phyloP scores from a whole-genome alignment of 805 yeast genomes.

The Hanseniaspora occidentalis region DNA sequence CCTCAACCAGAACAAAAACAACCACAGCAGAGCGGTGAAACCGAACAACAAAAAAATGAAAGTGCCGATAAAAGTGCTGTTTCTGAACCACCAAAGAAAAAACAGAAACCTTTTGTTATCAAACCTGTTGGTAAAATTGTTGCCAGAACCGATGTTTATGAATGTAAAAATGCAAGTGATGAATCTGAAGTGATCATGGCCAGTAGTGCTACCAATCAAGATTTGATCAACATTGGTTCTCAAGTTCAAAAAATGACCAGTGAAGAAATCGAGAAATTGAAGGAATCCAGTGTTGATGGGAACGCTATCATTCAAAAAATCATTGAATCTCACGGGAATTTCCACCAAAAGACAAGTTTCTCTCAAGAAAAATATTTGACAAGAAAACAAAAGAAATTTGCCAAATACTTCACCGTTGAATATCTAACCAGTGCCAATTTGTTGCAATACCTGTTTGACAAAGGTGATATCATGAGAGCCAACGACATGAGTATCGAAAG shows the following conservation, averaged over 20 bases:
- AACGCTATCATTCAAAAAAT: slow-evolving; percentile 71
- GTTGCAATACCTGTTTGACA: slow-evolving; percentile 62
- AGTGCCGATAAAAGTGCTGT: slow-evolving; percentile 1
- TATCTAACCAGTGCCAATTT: slow-evolving; percentile 59
- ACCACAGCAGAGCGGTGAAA: slow-evolving; percentile 4
- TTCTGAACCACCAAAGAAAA: not conserved
- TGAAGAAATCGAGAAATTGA: slow-evolving; percentile 78
- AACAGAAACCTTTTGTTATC: not conserved
- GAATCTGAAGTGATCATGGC: slow-evolving; percentile 14
- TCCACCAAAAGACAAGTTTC: slow-evolving; percentile 76
- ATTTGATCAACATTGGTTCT: slow-evolving; percentile 55
- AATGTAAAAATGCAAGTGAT: slow-evolving; percentile 5
- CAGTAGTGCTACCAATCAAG: slow-evolving; percentile 50
- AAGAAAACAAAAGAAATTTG: slow-evolving; percentile 84
- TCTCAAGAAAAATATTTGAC: slow-evolving; percentile 88
- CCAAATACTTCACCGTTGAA: slow-evolving; percentile 74
- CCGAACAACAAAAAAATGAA: slow-evolving; percentile 9
- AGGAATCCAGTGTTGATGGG: slow-evolving; percentile 58
- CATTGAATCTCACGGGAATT: slow-evolving; percentile 72
- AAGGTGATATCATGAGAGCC: slow-evolving; percentile 55
- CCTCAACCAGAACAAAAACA: too few relatives aligned
- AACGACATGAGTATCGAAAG: slow-evolving; percentile 80
- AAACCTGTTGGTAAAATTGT: not conserved
- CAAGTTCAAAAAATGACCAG: slow-evolving; percentile 59
- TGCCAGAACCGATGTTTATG: slow-evolving; percentile 5